These are phyloP conservation scores for Aspergillus sp. DNA, from an alignment of 2,329 filamentous ascomycete genomes.

Conservation along the genomic window DNA sequence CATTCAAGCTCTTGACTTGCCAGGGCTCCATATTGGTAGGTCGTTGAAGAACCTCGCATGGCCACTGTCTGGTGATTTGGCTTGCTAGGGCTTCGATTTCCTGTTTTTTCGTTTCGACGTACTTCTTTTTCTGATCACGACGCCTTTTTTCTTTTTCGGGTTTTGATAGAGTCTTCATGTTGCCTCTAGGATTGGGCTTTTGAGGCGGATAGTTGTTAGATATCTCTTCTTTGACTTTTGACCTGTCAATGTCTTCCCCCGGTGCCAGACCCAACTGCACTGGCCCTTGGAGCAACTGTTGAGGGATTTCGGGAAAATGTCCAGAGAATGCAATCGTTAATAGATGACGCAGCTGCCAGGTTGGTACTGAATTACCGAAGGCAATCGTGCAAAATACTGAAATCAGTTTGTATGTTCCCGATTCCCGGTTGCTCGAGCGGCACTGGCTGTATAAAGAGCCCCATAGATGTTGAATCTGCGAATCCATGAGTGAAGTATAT, in stretches of 20 bases:
- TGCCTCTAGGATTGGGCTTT: neutral
- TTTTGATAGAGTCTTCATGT: neutral
- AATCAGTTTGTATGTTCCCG: conserved; percentile 17
- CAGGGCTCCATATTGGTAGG: neutral
- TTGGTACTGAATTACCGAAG: conserved; percentile 9
- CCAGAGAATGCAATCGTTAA: neutral
- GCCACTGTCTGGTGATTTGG: neutral
- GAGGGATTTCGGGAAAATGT: neutral
- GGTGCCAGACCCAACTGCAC: neutral
- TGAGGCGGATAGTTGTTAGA: conserved; percentile 7
- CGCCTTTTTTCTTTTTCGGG: neutral
- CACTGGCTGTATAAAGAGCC: conserved; percentile 18
- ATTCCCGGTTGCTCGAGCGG: conserved; percentile 4
- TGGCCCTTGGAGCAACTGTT: neutral
- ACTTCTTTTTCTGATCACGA: neutral
- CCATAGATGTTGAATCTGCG: neutral
- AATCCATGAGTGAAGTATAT: neutral
- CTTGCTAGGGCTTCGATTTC: neutral
- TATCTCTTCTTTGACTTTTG: neutral
- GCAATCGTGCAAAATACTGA: conserved; percentile 19
- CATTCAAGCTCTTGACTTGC: neutral
- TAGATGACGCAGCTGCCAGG: neutral
- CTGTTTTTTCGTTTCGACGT: neutral
- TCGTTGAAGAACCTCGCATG: neutral
- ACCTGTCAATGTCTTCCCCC: neutral